These are phyloP conservation scores for Sarcocystis neurona DNA, from an alignment of 169 alveolate species.

Conservation along the genomic window DNA sequence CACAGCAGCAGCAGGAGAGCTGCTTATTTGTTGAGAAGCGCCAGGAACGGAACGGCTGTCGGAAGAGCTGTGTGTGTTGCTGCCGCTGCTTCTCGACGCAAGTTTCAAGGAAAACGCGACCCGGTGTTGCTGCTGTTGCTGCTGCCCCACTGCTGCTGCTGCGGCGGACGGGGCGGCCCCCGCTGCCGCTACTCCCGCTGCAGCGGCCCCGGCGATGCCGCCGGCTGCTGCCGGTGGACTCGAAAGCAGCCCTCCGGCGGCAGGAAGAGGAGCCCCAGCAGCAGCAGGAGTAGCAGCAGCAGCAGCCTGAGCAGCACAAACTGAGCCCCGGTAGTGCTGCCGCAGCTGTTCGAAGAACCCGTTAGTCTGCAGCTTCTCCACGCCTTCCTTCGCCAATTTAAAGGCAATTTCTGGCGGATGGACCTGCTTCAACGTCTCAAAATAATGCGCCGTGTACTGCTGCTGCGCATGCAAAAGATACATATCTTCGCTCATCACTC, in stretches of 20 bases:
- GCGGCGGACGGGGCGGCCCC: background rate
- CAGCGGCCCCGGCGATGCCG: no score
- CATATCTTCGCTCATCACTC: background rate
- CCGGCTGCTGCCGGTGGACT: background rate
- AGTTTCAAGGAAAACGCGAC: conserved; percentile 3
- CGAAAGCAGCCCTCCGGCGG: background rate
- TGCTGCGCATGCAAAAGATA: conserved; percentile 8
- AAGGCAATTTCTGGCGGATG: conserved; percentile 7
- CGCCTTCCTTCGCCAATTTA: background rate
- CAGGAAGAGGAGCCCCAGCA: background rate
- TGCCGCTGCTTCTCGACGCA: background rate
- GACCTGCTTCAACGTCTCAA: background rate
- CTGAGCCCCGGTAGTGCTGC: background rate
- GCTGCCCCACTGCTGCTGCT: background rate
- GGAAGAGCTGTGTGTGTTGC: background rate
- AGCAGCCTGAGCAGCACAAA: background rate
- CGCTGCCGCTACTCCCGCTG: background rate
- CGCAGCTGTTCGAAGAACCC: conserved; percentile 18
- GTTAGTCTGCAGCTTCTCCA: conserved; percentile 22
- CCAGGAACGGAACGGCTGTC: background rate
- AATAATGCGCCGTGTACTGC: conserved; percentile 46
- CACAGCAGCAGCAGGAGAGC: background rate
- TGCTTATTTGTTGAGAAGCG: background rate
- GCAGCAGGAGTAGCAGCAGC: background rate
- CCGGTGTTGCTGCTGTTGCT: background rate